A percentile compares a stretch with the other conserved stretches of the same genome.
These are phyloP conservation scores for Phytophthora pinifolia DNA, from an alignment of 352 stramenopile species.

Conservation along the genomic window DNA sequence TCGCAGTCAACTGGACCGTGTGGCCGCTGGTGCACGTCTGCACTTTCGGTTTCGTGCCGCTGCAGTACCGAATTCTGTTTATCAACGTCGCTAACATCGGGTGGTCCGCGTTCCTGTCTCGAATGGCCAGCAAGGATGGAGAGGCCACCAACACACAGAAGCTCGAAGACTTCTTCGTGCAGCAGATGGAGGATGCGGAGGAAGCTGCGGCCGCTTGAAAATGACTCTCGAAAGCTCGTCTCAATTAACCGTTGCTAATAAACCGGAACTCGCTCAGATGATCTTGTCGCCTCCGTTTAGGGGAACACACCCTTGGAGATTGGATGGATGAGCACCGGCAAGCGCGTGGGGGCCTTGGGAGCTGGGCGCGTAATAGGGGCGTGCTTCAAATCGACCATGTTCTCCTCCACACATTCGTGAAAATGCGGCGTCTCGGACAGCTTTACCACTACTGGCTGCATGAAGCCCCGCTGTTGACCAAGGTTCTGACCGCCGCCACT, in stretches of 20 bases:
- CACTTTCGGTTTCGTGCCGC: conserved; percentile 46
- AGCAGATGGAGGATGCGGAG: conserved; percentile 26
- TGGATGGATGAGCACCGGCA: too few relatives aligned
- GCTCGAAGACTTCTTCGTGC: conserved; percentile 21
- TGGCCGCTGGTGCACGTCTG: conserved; percentile 46
- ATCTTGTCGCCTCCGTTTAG: background rate
- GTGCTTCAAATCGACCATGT: too few relatives aligned
- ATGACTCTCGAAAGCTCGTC: background rate
- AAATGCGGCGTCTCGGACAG: conserved; percentile 30
- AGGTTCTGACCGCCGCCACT: conserved; percentile 44
- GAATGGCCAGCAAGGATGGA: conserved; percentile 35
- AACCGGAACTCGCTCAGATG: background rate
- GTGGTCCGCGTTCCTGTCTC: conserved; percentile 47
- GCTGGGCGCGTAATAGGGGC: background rate
- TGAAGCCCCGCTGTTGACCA: conserved; percentile 53
- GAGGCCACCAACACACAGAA: conserved; percentile 9
- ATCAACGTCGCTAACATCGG: conserved; percentile 47
- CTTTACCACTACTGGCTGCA: conserved; percentile 50
- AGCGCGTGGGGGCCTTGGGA: too few relatives aligned
- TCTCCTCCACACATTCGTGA: conserved; percentile 4
- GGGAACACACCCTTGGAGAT: too few relatives aligned
- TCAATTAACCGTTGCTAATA: background rate
- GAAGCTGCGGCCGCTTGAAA: conserved; percentile 13
- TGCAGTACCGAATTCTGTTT: conserved; percentile 52
- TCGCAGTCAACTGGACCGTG: conserved; percentile 44